A percentile compares a stretch with the other conserved stretches of the same genome.
Evolutionary conservation across 495 filamentous ascomycete species (phyloP).

Genomic region (Neurospora sp.): DNA sequence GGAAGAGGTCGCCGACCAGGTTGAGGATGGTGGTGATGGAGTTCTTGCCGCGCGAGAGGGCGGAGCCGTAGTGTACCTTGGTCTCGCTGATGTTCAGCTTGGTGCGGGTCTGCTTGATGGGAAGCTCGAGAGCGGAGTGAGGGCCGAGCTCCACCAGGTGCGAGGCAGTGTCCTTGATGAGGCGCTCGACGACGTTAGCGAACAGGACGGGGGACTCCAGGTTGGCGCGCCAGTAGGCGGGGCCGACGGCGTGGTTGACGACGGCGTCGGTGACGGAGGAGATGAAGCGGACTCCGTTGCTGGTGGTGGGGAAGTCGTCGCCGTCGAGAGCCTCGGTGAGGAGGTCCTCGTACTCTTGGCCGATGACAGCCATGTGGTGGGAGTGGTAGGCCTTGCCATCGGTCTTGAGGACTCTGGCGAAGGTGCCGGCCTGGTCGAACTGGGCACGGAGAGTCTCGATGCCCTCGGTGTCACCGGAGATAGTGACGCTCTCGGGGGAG

Average conservation of each 20-base stretch:
- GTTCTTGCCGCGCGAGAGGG: constrained; percentile 16
- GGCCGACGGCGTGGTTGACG: constrained; percentile 7
- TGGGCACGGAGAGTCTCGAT: constrained; percentile 24
- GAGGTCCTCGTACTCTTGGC: constrained; percentile 23
- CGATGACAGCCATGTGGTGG: constrained; percentile 26
- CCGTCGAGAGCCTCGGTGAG: constrained; percentile 8
- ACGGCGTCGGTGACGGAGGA: constrained; percentile 22
- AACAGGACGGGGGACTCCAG: constrained; percentile 37
- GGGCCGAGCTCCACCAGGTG: constrained; percentile 47
- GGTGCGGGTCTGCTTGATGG: constrained; percentile 36
- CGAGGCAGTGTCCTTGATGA: constrained; percentile 5
- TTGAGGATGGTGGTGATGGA: constrained; percentile 14
- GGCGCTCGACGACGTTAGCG: constrained; percentile 21
- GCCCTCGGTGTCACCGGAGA: constrained; percentile 27
- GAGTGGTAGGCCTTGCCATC: constrained; percentile 34
- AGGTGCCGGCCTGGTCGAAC: constrained; percentile 27
- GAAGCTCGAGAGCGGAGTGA: constrained; percentile 43
- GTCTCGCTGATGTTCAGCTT: constrained; percentile 2
- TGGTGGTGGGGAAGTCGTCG: constrained; percentile 25
- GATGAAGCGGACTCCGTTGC: constrained; percentile 20
- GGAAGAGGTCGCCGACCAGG: constrained; percentile 21
- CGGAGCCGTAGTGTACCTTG: constrained; percentile 15
- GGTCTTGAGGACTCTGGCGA: constrained; percentile 33
- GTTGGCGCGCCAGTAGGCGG: constrained; percentile 35
- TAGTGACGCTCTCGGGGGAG: constrained; percentile 33